These are phyloP conservation scores for Phaffia tasmanica DNA, from an alignment of 768 basidiomycete species.

Conservation along the genomic window DNA sequence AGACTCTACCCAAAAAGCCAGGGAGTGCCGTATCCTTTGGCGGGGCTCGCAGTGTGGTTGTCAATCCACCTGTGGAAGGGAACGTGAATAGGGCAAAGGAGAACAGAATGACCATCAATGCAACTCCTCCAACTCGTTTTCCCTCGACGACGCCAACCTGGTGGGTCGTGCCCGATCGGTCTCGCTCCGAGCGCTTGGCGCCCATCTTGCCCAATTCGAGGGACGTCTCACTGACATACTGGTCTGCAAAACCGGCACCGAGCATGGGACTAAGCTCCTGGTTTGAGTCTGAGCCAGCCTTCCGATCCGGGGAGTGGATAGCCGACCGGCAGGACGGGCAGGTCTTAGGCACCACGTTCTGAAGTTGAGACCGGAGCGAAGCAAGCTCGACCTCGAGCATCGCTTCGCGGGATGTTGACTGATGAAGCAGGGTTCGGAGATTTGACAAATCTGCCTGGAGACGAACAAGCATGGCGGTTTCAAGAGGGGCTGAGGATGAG, in stretches of 20 bases:
- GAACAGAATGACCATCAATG: constrained; percentile 29
- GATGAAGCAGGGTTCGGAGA: constrained; percentile 14
- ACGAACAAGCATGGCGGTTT: no score
- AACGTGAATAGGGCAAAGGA: constrained; percentile 25
- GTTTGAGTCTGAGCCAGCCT: not conserved
- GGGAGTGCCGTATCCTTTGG: not conserved
- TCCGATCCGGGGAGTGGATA: not conserved
- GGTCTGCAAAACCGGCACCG: not conserved
- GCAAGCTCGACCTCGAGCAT: constrained; percentile 24
- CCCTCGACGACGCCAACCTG: not conserved
- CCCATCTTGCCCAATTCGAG: not conserved
- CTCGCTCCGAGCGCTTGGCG: not conserved
- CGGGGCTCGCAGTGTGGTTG: not conserved
- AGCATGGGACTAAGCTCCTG: constrained; percentile 16
- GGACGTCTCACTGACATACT: not conserved
- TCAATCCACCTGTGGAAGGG: constrained; percentile 15
- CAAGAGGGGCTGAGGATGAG: not conserved
- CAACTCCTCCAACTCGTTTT: constrained; percentile 28
- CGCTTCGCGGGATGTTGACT: constrained; percentile 17
- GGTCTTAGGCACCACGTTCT: not conserved
- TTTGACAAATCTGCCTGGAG: constrained; percentile 20
- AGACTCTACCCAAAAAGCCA: not conserved
- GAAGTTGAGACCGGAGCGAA: constrained; percentile 9
- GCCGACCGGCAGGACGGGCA: not conserved
- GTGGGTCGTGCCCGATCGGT: constrained; percentile 4